Evolutionary conservation across 2,329 filamentous ascomycete genomes (phyloP).

Genomic region (Lasiodiplodia hormozganensis): DNA sequence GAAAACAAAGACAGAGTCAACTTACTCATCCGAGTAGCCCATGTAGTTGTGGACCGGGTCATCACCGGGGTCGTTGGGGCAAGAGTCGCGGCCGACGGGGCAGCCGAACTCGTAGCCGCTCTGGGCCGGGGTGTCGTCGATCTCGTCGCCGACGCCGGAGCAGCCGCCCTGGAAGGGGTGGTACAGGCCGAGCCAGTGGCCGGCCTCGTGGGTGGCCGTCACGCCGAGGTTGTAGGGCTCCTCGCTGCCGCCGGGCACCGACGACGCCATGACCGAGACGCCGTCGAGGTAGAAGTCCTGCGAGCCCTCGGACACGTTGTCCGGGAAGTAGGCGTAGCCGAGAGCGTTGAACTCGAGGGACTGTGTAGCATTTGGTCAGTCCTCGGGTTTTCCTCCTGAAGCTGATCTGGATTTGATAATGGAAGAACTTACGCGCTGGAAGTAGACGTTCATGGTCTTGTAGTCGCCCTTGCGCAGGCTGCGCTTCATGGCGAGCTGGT

Average conservation of each 20-base stretch:
- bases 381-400: constrained; percentile 41
- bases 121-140: constrained; percentile 53
- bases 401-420: neutral
- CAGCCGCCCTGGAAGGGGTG: constrained; percentile 58
- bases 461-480: constrained; percentile 62
- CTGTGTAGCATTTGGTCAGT: neutral
- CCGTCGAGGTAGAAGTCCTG: constrained; percentile 40
- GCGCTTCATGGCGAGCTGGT: constrained; percentile 57
- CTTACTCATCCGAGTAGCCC: constrained; percentile 40
- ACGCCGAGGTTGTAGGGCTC: constrained; percentile 54
- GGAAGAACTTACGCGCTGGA: constrained; percentile 47
- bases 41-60: constrained; percentile 46
- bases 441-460: constrained; percentile 64
- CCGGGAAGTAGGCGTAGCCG: constrained; percentile 46
- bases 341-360: constrained; percentile 30
- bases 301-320: neutral
- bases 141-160: constrained; percentile 53
- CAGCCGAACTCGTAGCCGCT: constrained; percentile 59
- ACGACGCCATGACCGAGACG: constrained; percentile 58
- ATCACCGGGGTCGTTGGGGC: constrained; percentile 48
- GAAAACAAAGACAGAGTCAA: neutral
- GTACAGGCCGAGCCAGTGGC: constrained; percentile 56
- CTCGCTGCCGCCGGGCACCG: constrained; percentile 47
- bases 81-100: constrained; percentile 54
- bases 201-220: constrained; percentile 48